A percentile compares a stretch with the other conserved stretches of the same genome.
Evolutionary conservation across 176 grass and related monocot species (phyloP).

Genomic region (Alloteropsis semialata): DNA sequence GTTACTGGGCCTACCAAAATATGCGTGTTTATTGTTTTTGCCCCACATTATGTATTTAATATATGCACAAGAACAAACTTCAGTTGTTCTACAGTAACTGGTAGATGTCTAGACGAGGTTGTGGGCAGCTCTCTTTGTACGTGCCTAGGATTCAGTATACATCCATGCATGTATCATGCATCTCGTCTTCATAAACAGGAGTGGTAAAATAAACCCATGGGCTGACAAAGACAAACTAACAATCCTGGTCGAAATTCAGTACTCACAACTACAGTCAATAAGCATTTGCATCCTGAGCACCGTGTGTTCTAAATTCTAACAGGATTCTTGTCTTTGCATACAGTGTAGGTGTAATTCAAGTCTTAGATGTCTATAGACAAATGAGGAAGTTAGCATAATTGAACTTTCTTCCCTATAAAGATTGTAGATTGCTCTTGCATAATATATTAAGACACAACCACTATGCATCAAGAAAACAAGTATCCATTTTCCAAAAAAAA

Average conservation of each 20-base stretch:
- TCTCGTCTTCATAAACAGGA: constrained; percentile 25
- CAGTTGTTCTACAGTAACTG: constrained; percentile 22
- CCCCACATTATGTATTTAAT: constrained; percentile 22
- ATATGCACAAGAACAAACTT: constrained; percentile 29
- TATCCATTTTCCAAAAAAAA: background rate
- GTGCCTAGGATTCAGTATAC: constrained; percentile 42
- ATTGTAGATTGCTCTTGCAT: background rate
- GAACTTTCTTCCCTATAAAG: background rate
- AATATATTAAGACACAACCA: background rate
- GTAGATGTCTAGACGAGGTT: constrained; percentile 8
- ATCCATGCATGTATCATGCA: constrained; percentile 27
- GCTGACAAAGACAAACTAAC: background rate
- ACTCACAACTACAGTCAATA: background rate
- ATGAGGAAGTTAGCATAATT: background rate
- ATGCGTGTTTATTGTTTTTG: constrained; percentile 20
- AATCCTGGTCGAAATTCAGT: background rate
- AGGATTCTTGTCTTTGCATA: background rate
- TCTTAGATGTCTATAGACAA: background rate
- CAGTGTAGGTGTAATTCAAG: constrained; percentile 12
- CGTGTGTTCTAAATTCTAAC: background rate
- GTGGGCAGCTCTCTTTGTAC: constrained; percentile 15
- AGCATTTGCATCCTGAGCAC: background rate
- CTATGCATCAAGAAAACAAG: background rate
- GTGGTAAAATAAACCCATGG: background rate
- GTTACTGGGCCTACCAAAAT: constrained; percentile 54